Base-by-base conservation (phyloP, 2,329 filamentous ascomycete species). In the Fusarium lyarnte region DNA sequence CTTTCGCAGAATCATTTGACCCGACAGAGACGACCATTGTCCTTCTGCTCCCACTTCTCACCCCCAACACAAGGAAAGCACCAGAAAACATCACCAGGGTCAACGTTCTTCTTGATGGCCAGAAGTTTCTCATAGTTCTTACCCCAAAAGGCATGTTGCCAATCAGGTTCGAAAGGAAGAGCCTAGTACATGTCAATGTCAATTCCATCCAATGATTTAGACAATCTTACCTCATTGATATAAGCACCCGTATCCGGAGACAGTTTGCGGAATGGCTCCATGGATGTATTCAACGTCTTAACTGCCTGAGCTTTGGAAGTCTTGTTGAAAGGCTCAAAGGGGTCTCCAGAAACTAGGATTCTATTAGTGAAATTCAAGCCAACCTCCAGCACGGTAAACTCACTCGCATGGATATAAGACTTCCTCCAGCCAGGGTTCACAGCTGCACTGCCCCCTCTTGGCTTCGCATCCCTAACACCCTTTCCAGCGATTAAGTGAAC, bases 381-480 rank as follows among this genome's bases (percentile, higher is more conserved):
- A n/a, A n/a, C 1, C 0, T 6, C 2, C 10, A 16, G 8, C 2
- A 10, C 17, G 2, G 11, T 1, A 66, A 79, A 81, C 83, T 77
- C 76, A 85, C 85, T 70, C 0, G 79, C 70, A 55, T 86, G 85
- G 6, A 84, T 76, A 23, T 83, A 81, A 0, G 85, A 80, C 17
- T 73, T 83, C 21, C 88, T 81, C 87, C 87, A 90, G 0, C 85
- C 85, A 1, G 87, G 87, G 41, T 85, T 84, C 5, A 87, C 82
- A 1, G 86, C 79, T 35, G 86, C 85, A 45, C 83, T 78, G 0
- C 85, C 85, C 1, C 85, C 86, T 23, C 82, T 76, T 0, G 85
- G 84, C 36, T 78, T 76, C 4, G 84, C 85, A 45, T 87, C 74
- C 1, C 80, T 77, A 2, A 86, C 81, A 1, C 84, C 86, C 38